phyloP scores from a whole-genome alignment of 2,329 filamentous ascomycete species.

The Aspergillus spinulosporus region DNA sequence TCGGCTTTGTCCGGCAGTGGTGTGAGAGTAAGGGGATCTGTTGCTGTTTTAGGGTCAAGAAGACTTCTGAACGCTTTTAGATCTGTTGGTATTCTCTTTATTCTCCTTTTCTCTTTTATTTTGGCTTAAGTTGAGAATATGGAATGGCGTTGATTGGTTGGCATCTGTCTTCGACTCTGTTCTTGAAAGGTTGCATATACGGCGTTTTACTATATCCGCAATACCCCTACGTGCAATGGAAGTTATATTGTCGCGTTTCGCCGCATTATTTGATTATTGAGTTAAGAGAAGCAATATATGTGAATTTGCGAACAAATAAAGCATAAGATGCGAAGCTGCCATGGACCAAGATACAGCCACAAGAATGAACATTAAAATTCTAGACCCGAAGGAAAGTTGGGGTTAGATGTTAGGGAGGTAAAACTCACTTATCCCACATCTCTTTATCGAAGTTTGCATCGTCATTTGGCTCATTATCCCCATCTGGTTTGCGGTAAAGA shows the following conservation, averaged over 20 bases:
- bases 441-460: neutral
- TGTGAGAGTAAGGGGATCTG: slow-evolving; percentile 85
- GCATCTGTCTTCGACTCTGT: neutral
- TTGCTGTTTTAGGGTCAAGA: slow-evolving; percentile 59
- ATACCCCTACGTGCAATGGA: slow-evolving; percentile 2
- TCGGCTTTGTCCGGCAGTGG: slow-evolving; percentile 77
- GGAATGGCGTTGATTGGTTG: neutral
- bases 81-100: neutral
- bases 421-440: slow-evolving; percentile 1
- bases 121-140: slow-evolving; percentile 10
- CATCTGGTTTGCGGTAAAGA: no score
- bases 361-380: neutral
- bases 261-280: neutral
- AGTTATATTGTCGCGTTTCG: neutral
- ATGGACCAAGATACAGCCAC: no score
- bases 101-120: neutral
- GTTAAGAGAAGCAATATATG: no score
- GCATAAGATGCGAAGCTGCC: no score
- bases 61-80: slow-evolving; percentile 2
- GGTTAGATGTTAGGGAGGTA: neutral
- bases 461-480: neutral
- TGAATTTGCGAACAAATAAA: no score
- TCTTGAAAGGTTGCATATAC: slow-evolving; percentile 1
- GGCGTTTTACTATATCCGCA: neutral
- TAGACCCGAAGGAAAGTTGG: no score